These are phyloP conservation scores for Aspergillus ruber DNA, from an alignment of 2,329 filamentous ascomycete genomes.

Conservation along the genomic window DNA sequence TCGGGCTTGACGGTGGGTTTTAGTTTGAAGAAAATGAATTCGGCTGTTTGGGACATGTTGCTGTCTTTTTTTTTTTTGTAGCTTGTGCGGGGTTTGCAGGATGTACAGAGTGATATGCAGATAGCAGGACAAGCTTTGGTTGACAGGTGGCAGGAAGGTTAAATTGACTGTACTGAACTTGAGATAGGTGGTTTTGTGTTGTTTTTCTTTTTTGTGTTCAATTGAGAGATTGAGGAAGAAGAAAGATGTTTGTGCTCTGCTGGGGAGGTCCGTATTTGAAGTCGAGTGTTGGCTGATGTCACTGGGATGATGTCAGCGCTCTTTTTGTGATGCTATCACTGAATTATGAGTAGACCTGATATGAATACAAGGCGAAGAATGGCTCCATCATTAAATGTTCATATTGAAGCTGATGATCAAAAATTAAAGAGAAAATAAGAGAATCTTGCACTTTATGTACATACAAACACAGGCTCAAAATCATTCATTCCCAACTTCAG, in stretches of 20 bases:
- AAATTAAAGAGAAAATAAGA: too few relatives aligned
- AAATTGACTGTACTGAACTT: not conserved
- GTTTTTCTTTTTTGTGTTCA: not conserved
- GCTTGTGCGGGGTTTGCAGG: not conserved
- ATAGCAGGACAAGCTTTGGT: too few relatives aligned
- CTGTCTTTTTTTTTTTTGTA: constrained; percentile 1
- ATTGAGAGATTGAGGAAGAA: not conserved
- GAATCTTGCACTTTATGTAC: constrained; percentile 33
- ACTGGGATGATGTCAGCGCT: constrained; percentile 6
- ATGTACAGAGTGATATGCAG: not conserved
- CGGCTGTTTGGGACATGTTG: constrained; percentile 21
- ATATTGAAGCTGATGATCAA: too few relatives aligned
- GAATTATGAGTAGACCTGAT: too few relatives aligned
- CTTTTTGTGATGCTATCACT: constrained; percentile 19
- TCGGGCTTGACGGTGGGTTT: constrained; percentile 33
- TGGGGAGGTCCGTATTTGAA: not conserved
- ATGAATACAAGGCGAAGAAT: too few relatives aligned
- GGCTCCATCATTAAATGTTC: too few relatives aligned
- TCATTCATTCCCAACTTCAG: not conserved
- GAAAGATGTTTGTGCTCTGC: not conserved
- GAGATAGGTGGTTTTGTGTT: not conserved
- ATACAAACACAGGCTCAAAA: constrained; percentile 12
- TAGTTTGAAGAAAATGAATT: constrained; percentile 34
- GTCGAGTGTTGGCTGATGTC: constrained; percentile 1
- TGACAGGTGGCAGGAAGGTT: too few relatives aligned